These are phyloP conservation scores for Dryas drummondii DNA, from an alignment of 306 rosid genomes.

Conservation along the genomic window DNA sequence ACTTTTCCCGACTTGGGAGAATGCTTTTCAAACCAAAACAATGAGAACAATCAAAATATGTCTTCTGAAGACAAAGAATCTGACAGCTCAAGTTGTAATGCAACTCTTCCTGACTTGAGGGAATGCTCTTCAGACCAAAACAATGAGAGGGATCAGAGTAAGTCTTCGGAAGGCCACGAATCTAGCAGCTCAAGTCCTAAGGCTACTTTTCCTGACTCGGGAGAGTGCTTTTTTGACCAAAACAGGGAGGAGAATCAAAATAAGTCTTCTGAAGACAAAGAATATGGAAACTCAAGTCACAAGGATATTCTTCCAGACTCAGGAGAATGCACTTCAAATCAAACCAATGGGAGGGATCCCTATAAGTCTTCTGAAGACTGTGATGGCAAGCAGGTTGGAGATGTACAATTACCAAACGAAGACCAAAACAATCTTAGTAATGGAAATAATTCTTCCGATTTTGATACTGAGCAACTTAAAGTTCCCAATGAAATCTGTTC, in stretches of 20 bases:
- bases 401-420: conserved; percentile 36
- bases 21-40: neutral
- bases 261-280: neutral
- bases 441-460: conserved; percentile 22
- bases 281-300: neutral
- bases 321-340: neutral
- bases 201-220: neutral
- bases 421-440: conserved; percentile 39
- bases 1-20: neutral
- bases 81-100: conserved; percentile 15
- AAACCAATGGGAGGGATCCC: conserved; percentile 1
- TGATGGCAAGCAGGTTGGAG: conserved; percentile 36
- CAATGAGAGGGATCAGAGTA: conserved; percentile 26
- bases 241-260: neutral
- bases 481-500: conserved; percentile 35
- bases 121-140: conserved; percentile 35
- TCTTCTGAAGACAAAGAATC: conserved; percentile 26
- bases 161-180: conserved; percentile 4
- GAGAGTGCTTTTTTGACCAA: neutral
- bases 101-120: conserved; percentile 35
- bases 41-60: conserved; percentile 10
- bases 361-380: conserved; percentile 30
- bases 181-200: conserved; percentile 4
- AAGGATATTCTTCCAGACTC: neutral
- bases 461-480: conserved; percentile 37